A percentile compares a stretch with the other conserved stretches of the same genome.
Evolutionary conservation across 2,329 filamentous ascomycete species (phyloP).

Genomic region (Neofusicoccum kwambonambiense): DNA sequence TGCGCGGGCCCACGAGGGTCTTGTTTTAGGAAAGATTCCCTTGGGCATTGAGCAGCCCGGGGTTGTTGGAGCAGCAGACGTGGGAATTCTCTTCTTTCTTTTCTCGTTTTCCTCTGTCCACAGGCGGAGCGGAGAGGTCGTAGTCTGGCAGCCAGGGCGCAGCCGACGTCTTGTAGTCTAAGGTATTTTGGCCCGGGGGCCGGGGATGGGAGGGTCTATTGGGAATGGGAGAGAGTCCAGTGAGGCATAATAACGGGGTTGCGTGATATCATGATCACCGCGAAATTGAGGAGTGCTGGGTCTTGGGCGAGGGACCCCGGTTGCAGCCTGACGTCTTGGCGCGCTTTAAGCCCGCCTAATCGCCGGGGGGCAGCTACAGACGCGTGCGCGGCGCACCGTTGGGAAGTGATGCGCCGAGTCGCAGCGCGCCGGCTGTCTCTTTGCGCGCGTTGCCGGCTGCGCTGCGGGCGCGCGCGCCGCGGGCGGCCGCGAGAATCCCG

Average conservation of each 20-base stretch:
- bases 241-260: not conserved
- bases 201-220: constrained; percentile 2
- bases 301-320: not conserved
- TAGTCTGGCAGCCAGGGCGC: not conserved
- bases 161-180: constrained; percentile 6
- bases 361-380: not conserved
- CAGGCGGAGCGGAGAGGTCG: not conserved
- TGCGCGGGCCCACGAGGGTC: constrained; percentile 1
- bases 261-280: constrained; percentile 11
- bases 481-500: not conserved
- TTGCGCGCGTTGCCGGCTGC: not conserved
- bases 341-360: not conserved
- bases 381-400: constrained; percentile 4
- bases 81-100: not conserved
- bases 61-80: constrained; percentile 6
- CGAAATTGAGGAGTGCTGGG: not conserved
- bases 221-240: not conserved
- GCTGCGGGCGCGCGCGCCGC: not conserved
- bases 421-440: not conserved
- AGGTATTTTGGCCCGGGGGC: constrained; percentile 7
- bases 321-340: constrained; percentile 8
- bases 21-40: constrained; percentile 10
- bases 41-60: constrained; percentile 8
- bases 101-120: not conserved
- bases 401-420: not conserved